These are phyloP conservation scores for Rusavskia elegans DNA, from an alignment of 495 filamentous ascomycete genomes.

Conservation along the genomic window DNA sequence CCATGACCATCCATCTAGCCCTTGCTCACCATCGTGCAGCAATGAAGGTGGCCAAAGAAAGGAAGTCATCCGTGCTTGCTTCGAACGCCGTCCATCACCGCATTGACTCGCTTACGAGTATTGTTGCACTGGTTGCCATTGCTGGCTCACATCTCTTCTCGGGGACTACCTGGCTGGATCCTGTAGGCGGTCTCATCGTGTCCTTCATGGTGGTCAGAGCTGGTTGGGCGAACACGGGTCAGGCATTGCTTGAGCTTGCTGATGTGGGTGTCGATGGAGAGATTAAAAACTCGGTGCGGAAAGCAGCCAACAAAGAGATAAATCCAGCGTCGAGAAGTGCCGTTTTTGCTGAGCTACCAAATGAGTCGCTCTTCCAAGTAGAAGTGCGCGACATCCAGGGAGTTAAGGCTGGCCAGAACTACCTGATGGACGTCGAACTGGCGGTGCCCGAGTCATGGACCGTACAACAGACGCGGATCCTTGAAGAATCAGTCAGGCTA, in stretches of 20 bases:
- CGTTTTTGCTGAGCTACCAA: conserved; percentile 3
- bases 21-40: conserved; percentile 32
- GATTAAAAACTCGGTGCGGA: conserved; percentile 50
- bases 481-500: conserved; percentile 58
- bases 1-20: too few relatives aligned
- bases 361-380: conserved; percentile 29
- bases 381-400: conserved; percentile 62
- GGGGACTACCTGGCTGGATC: conserved; percentile 81
- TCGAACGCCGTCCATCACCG: conserved; percentile 95
- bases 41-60: conserved; percentile 89
- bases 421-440: conserved; percentile 73
- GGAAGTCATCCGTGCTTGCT: conserved; percentile 90
- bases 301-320: conserved; percentile 44
- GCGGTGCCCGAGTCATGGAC: conserved; percentile 60
- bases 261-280: conserved; percentile 81
- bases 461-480: conserved; percentile 43
- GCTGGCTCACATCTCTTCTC: conserved; percentile 73
- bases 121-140: conserved; percentile 80
- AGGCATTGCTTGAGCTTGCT: conserved; percentile 71
- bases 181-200: conserved; percentile 83
- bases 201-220: conserved; percentile 85
- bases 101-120: conserved; percentile 83
- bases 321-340: conserved; percentile 11
- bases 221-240: conserved; percentile 69
- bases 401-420: conserved; percentile 90